These are phyloP conservation scores for Bolboschoenus planiculmis DNA, from an alignment of 176 grass and related monocot genomes.

Conservation along the genomic window DNA sequence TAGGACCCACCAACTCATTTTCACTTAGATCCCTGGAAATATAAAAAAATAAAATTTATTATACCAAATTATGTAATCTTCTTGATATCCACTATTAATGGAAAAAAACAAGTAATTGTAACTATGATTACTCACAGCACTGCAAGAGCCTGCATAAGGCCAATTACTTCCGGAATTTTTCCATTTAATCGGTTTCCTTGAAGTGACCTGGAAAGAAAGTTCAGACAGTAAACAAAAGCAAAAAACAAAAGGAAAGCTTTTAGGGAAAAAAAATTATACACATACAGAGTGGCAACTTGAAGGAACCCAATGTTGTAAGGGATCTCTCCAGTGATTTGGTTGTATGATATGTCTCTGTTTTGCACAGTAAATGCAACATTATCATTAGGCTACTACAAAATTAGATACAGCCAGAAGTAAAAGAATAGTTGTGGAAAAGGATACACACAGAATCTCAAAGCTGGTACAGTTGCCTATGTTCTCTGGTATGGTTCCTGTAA, in stretches of 20 bases:
- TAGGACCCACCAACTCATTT: slow-evolving; percentile 75
- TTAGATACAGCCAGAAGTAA: slow-evolving; percentile 9
- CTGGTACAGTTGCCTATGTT: slow-evolving; percentile 95
- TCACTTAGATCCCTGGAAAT: slow-evolving; percentile 79
- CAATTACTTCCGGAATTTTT: slow-evolving; percentile 97
- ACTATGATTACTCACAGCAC: slow-evolving; percentile 65
- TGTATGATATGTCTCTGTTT: slow-evolving; percentile 93
- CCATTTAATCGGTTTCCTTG: slow-evolving; percentile 89
- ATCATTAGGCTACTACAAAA: not conserved
- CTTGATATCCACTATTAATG: slow-evolving; percentile 13
- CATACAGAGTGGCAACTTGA: slow-evolving; percentile 97
- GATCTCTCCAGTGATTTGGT: slow-evolving; percentile 94
- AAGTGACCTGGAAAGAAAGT: slow-evolving; percentile 54
- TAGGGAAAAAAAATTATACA: not conserved
- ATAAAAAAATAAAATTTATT: not conserved
- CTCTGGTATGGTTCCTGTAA: slow-evolving; percentile 91
- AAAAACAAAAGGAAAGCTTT: not conserved
- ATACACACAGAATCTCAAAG: slow-evolving; percentile 87
- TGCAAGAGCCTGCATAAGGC: slow-evolving; percentile 99
- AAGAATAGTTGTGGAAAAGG: not conserved
- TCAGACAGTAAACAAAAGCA: not conserved
- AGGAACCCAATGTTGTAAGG: slow-evolving; percentile 98
- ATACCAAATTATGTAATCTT: not conserved
- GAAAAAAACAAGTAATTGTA: not conserved
- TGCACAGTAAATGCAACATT: slow-evolving; percentile 8